Conservation (phyloP, 2,329 filamentous ascomycete genomes). For the Cadophora sp. region DNA sequence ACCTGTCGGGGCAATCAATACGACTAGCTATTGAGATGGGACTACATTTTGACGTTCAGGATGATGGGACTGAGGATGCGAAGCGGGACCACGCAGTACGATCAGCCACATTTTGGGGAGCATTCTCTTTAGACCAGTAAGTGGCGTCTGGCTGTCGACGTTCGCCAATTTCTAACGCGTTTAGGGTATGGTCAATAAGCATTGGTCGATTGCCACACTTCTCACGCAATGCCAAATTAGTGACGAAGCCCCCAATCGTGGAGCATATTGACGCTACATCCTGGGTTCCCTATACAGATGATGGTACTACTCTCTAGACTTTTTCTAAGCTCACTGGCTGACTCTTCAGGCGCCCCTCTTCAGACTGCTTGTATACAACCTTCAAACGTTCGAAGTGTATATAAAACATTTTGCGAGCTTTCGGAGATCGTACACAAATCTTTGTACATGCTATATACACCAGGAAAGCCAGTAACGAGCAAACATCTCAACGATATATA, state of each 20-base stretch:
- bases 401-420: slow-evolving; percentile 73
- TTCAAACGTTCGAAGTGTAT: slow-evolving; percentile 72
- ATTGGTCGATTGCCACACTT: slow-evolving; percentile 67
- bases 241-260: slow-evolving; percentile 66
- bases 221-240: slow-evolving; percentile 61
- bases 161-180: slow-evolving; percentile 46
- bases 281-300: slow-evolving; percentile 45
- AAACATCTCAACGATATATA: slow-evolving; percentile 69
- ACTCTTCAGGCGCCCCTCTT: slow-evolving; percentile 50
- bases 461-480: slow-evolving; percentile 68
- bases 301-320: slow-evolving; percentile 33
- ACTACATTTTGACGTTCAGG: slow-evolving; percentile 33
- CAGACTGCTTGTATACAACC: slow-evolving; percentile 66
- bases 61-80: slow-evolving; percentile 50
- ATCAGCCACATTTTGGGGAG: slow-evolving; percentile 59
- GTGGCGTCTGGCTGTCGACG: slow-evolving; percentile 63
- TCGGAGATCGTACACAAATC: slow-evolving; percentile 75
- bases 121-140: slow-evolving; percentile 59
- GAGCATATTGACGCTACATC: slow-evolving; percentile 66
- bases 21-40: slow-evolving; percentile 65
- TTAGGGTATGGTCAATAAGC: slow-evolving; percentile 70
- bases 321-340: background rate
- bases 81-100: slow-evolving; percentile 54
- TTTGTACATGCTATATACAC: slow-evolving; percentile 69
- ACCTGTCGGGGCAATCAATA: slow-evolving; percentile 74